Evolutionary conservation across 2,329 filamentous ascomycete genomes (phyloP).

Genomic region (Onygenales sp.): DNA sequence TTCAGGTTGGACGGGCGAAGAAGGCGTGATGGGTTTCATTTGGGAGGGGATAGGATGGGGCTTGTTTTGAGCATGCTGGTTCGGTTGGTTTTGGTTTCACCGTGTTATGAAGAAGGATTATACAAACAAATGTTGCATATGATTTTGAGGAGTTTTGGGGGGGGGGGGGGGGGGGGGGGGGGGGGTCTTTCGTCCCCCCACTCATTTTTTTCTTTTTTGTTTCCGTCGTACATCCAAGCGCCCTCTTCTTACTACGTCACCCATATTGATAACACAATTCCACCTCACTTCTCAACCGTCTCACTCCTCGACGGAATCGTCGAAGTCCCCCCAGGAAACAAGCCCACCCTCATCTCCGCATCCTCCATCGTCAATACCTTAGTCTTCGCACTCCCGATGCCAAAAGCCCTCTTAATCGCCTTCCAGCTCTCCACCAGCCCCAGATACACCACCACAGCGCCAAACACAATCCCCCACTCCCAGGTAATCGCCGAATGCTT

Average conservation of each 20-base stretch:
- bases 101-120: too few species aligned
- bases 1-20: constrained; percentile 79
- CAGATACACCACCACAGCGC: constrained; percentile 52
- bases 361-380: constrained; percentile 21
- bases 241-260: constrained; percentile 14
- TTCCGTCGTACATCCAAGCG: constrained; percentile 2
- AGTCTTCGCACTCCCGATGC: constrained; percentile 26
- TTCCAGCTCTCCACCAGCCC: constrained; percentile 56
- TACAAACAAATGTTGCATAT: too few species aligned
- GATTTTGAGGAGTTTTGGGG: too few species aligned
- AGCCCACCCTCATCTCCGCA: constrained; percentile 23
- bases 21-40: constrained; percentile 26
- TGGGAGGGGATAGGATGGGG: neutral
- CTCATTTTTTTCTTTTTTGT: neutral
- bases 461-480: constrained; percentile 61
- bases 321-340: constrained; percentile 10
- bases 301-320: constrained; percentile 7
- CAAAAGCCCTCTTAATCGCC: constrained; percentile 46
- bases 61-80: neutral
- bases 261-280: neutral
- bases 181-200: too few species aligned
- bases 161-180: too few species aligned
- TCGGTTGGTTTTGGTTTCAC: too few species aligned
- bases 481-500: constrained; percentile 55
- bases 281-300: constrained; percentile 7